A percentile compares a stretch with the other conserved stretches of the same genome.
phyloP scores from a whole-genome alignment of 225 moss, liverwort and hornwort species.

The Marchantia polymorpha region DNA sequence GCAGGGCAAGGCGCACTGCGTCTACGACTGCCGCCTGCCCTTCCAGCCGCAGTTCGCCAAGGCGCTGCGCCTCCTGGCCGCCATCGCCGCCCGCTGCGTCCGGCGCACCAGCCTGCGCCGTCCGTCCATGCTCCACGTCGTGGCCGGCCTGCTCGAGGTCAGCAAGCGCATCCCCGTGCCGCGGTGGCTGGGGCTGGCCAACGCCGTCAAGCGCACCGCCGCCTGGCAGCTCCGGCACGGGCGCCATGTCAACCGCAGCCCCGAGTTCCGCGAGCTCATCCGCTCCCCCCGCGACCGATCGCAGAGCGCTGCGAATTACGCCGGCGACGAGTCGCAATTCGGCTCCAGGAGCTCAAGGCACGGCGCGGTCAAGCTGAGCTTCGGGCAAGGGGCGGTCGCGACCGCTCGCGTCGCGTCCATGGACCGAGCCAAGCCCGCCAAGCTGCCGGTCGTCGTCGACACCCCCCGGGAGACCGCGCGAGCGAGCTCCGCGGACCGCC shows the following conservation, averaged over 20 bases:
- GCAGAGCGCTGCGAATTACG: background rate
- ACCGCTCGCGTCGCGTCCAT: background rate
- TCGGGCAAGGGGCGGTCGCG: background rate
- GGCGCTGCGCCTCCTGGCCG: slow-evolving; percentile 28
- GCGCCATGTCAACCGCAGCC: slow-evolving; percentile 23
- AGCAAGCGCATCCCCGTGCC: slow-evolving; percentile 36
- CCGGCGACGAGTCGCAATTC: background rate
- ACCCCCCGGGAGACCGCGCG: background rate
- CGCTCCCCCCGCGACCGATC: background rate
- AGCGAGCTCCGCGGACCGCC: background rate
- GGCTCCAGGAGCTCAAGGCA: background rate
- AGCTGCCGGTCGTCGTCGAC: background rate
- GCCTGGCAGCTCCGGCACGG: slow-evolving; percentile 29
- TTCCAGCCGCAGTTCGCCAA: slow-evolving; percentile 26
- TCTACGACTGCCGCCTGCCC: slow-evolving; percentile 33
- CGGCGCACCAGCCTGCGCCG: slow-evolving; percentile 32
- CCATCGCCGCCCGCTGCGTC: slow-evolving; percentile 45
- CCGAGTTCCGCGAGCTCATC: slow-evolving; percentile 19
- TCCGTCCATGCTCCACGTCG: slow-evolving; percentile 41
- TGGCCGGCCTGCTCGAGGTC: slow-evolving; percentile 37
- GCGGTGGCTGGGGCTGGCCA: slow-evolving; percentile 36
- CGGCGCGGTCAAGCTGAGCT: background rate
- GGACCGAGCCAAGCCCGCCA: background rate
- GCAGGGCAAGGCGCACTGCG: slow-evolving; percentile 37
- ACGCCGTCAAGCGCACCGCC: slow-evolving; percentile 29